Evolutionary conservation across 2,329 filamentous ascomycete genomes (phyloP).

Genomic region (Colletotrichum sublineola): DNA sequence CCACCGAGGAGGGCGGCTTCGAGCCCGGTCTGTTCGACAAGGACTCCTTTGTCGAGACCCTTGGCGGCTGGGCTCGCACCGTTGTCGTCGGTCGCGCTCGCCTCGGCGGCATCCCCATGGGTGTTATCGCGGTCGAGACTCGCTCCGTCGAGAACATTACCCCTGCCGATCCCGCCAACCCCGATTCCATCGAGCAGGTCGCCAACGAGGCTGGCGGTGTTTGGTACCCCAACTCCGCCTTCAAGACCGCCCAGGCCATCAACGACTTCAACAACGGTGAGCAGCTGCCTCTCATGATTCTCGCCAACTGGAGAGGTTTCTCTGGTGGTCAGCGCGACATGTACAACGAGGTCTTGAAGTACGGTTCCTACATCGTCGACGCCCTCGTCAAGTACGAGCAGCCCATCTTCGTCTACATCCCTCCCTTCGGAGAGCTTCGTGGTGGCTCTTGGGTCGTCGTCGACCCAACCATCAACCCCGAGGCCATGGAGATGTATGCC

Average conservation of each 20-base stretch:
- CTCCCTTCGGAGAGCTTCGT: slow-evolving; percentile 94
- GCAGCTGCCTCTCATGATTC: slow-evolving; percentile 97
- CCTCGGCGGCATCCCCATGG: slow-evolving; percentile 96
- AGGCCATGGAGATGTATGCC: slow-evolving; percentile 99
- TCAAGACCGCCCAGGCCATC: slow-evolving; percentile 99
- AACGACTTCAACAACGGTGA: slow-evolving; percentile 99
- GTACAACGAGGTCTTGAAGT: slow-evolving; percentile 99
- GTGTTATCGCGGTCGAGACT: slow-evolving; percentile 97
- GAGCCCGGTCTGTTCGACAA: slow-evolving; percentile 94
- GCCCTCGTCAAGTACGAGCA: slow-evolving; percentile 98
- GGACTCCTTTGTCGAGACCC: slow-evolving; percentile 95
- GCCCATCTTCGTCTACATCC: slow-evolving; percentile 99
- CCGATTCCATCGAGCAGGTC: slow-evolving; percentile 97
- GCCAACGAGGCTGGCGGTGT: slow-evolving; percentile 96
- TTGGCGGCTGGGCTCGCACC: slow-evolving; percentile 96
- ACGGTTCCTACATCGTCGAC: slow-evolving; percentile 98
- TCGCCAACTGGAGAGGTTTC: slow-evolving; percentile 99
- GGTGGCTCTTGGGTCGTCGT: slow-evolving; percentile 99
- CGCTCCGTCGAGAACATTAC: slow-evolving; percentile 97
- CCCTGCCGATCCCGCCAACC: slow-evolving; percentile 96
- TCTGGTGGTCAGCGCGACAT: slow-evolving; percentile 99
- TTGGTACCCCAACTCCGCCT: slow-evolving; percentile 99
- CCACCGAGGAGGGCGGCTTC: slow-evolving; percentile 83
- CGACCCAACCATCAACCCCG: slow-evolving; percentile 97
- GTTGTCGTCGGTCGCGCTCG: slow-evolving; percentile 97